These are phyloP conservation scores for Dichomitus squalens DNA, from an alignment of 1,284 basidiomycete species.

Conservation along the genomic window DNA sequence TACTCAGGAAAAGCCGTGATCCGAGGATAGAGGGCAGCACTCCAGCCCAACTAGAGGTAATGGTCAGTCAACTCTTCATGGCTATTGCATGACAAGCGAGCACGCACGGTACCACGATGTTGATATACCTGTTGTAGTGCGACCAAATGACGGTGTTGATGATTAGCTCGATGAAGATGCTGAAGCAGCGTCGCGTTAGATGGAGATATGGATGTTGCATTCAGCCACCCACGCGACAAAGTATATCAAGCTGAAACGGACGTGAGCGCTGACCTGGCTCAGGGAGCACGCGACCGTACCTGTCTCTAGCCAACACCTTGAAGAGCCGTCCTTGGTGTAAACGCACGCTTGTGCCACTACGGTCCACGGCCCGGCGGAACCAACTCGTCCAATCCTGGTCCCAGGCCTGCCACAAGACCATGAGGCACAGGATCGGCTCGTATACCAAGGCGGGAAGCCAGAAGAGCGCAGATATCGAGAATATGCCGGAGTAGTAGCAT, in stretches of 20 bases:
- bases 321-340: not conserved
- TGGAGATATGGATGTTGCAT: too few relatives aligned
- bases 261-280: not conserved
- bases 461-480: conserved; percentile 27
- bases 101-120: conserved; percentile 32
- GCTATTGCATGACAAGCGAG: not conserved
- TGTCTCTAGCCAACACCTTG: not conserved
- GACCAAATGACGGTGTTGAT: conserved; percentile 31
- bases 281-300: not conserved
- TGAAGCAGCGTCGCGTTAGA: conserved; percentile 8
- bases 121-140: conserved; percentile 26
- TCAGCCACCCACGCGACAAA: conserved; percentile 18
- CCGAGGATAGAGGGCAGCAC: too few relatives aligned
- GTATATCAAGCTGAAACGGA: conserved; percentile 18
- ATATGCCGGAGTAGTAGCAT: conserved; percentile 28
- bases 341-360: not conserved
- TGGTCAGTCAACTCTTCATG: too few relatives aligned
- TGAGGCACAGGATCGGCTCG: conserved; percentile 29
- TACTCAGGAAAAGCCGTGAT: too few relatives aligned
- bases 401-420: conserved; percentile 30
- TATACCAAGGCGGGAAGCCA: conserved; percentile 31
- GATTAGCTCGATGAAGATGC: conserved; percentile 27
- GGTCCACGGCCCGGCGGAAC: conserved; percentile 1
- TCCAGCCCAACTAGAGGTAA: too few relatives aligned
- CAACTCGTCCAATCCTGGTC: conserved; percentile 1